phyloP scores from a whole-genome alignment of 768 basidiomycete genomes.

The Gloeopeniophorella convolvens region DNA sequence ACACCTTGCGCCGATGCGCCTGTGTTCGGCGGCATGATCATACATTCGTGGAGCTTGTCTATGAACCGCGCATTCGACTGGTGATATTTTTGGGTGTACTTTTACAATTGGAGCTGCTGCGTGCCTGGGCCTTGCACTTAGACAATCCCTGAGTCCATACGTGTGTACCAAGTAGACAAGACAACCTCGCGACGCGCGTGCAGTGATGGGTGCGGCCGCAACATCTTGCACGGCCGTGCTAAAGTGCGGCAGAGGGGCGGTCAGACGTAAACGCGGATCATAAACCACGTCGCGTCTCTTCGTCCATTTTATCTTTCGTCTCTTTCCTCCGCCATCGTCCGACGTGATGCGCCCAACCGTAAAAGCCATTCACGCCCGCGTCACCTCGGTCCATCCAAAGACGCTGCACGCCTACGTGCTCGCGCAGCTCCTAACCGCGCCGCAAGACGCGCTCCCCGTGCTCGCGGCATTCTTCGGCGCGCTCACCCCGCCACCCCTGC shows the following conservation, averaged over 20 bases:
- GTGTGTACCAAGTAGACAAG: background rate
- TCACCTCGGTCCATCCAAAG: constrained; percentile 57
- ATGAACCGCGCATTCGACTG: too few species aligned
- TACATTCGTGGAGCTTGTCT: too few species aligned
- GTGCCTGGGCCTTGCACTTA: too few species aligned
- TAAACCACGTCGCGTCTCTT: too few species aligned
- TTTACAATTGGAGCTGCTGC: too few species aligned
- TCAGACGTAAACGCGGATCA: too few species aligned
- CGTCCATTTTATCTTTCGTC: constrained; percentile 10
- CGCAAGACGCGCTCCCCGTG: constrained; percentile 36
- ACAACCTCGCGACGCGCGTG: constrained; percentile 10
- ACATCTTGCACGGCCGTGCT: too few species aligned
- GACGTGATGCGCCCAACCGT: constrained; percentile 18
- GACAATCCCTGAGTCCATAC: too few species aligned
- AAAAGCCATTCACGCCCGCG: constrained; percentile 41
- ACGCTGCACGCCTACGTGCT: constrained; percentile 57
- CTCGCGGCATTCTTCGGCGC: constrained; percentile 52
- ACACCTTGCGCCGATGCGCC: too few species aligned
- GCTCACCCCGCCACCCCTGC: constrained; percentile 55
- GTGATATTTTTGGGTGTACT: too few species aligned
- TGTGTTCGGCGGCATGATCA: too few species aligned
- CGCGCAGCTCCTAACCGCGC: constrained; percentile 36
- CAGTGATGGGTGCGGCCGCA: constrained; percentile 11
- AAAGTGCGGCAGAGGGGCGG: too few species aligned
- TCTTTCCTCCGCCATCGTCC: background rate